phyloP scores from a whole-genome alignment of 148 eudicot genomes.

The Nepenthes mirabilis region DNA sequence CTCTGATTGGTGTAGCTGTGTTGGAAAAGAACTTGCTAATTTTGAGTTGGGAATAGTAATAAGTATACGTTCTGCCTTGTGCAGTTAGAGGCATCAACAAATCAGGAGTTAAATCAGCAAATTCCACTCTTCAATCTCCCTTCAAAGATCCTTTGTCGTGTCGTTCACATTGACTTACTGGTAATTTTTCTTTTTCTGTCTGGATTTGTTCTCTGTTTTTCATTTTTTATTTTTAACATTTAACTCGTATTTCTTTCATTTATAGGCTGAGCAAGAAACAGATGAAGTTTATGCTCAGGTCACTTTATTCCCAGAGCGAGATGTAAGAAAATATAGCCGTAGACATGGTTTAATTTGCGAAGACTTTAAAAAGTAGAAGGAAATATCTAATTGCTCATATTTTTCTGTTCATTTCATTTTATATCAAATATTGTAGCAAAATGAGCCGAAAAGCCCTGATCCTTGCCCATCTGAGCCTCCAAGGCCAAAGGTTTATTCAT shows the following conservation, averaged over 20 bases:
- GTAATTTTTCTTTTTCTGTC: slow-evolving; percentile 18
- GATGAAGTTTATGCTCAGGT: slow-evolving; percentile 93
- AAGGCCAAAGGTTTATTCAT: slow-evolving; percentile 41
- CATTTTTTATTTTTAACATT: not conserved
- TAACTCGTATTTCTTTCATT: not conserved
- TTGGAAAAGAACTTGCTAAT: not conserved
- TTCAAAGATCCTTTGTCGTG: slow-evolving; percentile 60
- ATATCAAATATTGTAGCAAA: slow-evolving; percentile 29
- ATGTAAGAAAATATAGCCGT: slow-evolving; percentile 33
- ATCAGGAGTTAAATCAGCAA: slow-evolving; percentile 46
- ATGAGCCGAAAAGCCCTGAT: slow-evolving; percentile 49
- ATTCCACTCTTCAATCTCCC: slow-evolving; percentile 61
- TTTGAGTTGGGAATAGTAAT: not conserved
- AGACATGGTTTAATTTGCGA: too few species aligned
- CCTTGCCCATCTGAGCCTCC: slow-evolving; percentile 35
- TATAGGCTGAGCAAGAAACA: slow-evolving; percentile 80
- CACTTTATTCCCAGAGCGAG: slow-evolving; percentile 48
- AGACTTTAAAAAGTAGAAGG: too few species aligned
- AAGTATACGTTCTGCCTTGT: slow-evolving; percentile 8
- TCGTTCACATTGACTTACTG: slow-evolving; percentile 38
- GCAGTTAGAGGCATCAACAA: slow-evolving; percentile 71
- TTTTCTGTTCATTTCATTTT: too few species aligned
- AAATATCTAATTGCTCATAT: too few species aligned
- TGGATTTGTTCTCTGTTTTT: not conserved
- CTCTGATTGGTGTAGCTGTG: not conserved